A percentile compares a stretch with the other conserved stretches of the same genome.
These are phyloP conservation scores for Termitomyces sp. DNA, from an alignment of 768 basidiomycete genomes.

Conservation along the genomic window DNA sequence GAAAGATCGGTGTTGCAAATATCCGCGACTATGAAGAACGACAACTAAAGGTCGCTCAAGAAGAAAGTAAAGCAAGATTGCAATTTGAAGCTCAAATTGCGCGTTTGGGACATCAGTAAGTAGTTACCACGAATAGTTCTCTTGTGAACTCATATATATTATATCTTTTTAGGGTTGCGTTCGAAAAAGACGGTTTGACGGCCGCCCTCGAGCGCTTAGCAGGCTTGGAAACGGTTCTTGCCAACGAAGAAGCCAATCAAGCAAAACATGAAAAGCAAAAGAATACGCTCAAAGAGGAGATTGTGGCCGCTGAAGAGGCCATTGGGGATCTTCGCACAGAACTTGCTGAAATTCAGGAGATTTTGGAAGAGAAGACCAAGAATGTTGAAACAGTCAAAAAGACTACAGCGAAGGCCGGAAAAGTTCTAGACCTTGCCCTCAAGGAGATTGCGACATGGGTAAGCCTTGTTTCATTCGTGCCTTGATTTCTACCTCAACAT, in stretches of 20 bases:
- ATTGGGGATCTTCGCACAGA: slow-evolving; percentile 57
- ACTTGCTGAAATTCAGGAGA: slow-evolving; percentile 53
- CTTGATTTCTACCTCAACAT: neutral
- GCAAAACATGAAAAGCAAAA: slow-evolving; percentile 51
- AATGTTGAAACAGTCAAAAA: slow-evolving; percentile 73
- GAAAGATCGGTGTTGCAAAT: slow-evolving; percentile 66
- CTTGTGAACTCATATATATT: neutral
- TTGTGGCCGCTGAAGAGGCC: slow-evolving; percentile 48
- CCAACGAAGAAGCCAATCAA: slow-evolving; percentile 49
- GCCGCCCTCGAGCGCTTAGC: slow-evolving; percentile 56
- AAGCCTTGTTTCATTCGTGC: slow-evolving; percentile 12
- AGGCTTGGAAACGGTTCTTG: slow-evolving; percentile 45
- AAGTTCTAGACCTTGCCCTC: slow-evolving; percentile 76
- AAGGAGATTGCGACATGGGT: slow-evolving; percentile 88
- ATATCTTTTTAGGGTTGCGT: slow-evolving; percentile 52
- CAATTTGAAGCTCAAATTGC: slow-evolving; percentile 85
- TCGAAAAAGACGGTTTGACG: slow-evolving; percentile 73
- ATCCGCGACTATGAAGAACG: slow-evolving; percentile 94
- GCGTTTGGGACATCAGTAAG: slow-evolving; percentile 80
- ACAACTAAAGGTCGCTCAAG: slow-evolving; percentile 82
- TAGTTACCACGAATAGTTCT: slow-evolving; percentile 5
- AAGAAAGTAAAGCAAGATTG: slow-evolving; percentile 79
- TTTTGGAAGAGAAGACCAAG: slow-evolving; percentile 68
- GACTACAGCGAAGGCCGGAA: slow-evolving; percentile 61
- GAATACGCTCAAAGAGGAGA: slow-evolving; percentile 48